Conservation (phyloP, 352 stramenopile species). For the Pythium monospermum region DNA sequence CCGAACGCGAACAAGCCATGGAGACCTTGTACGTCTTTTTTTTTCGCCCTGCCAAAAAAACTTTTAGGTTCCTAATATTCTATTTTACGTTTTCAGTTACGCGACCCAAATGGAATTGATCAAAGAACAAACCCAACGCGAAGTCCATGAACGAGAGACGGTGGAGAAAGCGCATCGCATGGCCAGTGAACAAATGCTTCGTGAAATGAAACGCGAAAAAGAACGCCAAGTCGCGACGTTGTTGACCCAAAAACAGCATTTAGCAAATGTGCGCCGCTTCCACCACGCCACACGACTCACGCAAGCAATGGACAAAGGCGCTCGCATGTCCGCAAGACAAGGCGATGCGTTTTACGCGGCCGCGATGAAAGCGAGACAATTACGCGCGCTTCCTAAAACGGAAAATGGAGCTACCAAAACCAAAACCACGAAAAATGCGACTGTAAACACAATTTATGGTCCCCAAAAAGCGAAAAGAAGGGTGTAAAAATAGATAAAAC, state of each 20-base stretch:
- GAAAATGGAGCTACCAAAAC: too few species aligned
- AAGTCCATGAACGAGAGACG: constrained; percentile 52
- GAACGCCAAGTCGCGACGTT: constrained; percentile 48
- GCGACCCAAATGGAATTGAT: constrained; percentile 63
- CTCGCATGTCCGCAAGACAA: constrained; percentile 25
- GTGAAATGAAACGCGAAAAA: constrained; percentile 53
- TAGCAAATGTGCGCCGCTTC: constrained; percentile 55
- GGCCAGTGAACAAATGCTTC: constrained; percentile 62
- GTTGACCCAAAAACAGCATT: constrained; percentile 52
- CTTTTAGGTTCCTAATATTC: background rate
- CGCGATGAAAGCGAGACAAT: constrained; percentile 54
- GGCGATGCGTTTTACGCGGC: constrained; percentile 64
- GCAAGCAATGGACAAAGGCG: constrained; percentile 32
- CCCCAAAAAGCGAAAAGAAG: too few species aligned
- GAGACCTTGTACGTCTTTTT: constrained; percentile 45
- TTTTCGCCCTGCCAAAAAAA: background rate
- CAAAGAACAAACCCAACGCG: constrained; percentile 51
- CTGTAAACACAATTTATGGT: too few species aligned
- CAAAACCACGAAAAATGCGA: too few species aligned
- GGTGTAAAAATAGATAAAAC: too few species aligned
- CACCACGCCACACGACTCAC: constrained; percentile 38
- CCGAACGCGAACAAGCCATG: constrained; percentile 48
- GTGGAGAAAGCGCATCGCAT: constrained; percentile 66
- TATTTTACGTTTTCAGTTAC: constrained; percentile 33
- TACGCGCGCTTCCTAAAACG: too few species aligned